Conservation (phyloP, 2,329 filamentous ascomycete genomes). For the Aspergillus aculeatinus region DNA sequence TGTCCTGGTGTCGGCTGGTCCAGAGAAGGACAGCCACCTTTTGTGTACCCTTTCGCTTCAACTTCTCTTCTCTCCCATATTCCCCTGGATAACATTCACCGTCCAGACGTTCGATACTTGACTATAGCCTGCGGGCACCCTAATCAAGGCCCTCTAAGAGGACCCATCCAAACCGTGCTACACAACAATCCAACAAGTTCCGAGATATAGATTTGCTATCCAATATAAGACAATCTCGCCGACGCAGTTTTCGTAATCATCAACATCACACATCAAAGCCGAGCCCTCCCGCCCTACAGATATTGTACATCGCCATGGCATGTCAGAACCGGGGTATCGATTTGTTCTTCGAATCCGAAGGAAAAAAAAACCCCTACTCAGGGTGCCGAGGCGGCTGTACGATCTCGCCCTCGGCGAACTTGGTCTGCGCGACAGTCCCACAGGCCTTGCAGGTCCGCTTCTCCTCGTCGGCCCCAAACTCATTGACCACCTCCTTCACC, state of each 20-base stretch:
- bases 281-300: not conserved
- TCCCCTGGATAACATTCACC: not conserved
- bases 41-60: constrained; percentile 9
- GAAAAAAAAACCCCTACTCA: constrained; percentile 21
- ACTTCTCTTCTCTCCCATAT: not conserved
- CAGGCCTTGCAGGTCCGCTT: constrained; percentile 75
- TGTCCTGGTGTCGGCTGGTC: not conserved
- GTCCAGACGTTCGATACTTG: not conserved
- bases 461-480: constrained; percentile 68
- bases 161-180: not conserved
- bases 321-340: not conserved
- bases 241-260: not conserved
- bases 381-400: constrained; percentile 43
- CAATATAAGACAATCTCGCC: not conserved
- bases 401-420: constrained; percentile 42
- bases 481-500: constrained; percentile 87
- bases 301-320: not conserved
- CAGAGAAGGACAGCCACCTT: not conserved
- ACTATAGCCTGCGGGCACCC: not conserved
- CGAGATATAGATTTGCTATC: not conserved
- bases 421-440: constrained; percentile 67
- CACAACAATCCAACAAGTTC: not conserved
- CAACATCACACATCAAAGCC: not conserved
- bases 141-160: not conserved
- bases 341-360: not conserved